Percentiles rank a stretch among this genome's conserved stretches.
These are phyloP conservation scores for Musa itinerans DNA, from an alignment of 176 grass and related monocot species.

Conservation along the genomic window DNA sequence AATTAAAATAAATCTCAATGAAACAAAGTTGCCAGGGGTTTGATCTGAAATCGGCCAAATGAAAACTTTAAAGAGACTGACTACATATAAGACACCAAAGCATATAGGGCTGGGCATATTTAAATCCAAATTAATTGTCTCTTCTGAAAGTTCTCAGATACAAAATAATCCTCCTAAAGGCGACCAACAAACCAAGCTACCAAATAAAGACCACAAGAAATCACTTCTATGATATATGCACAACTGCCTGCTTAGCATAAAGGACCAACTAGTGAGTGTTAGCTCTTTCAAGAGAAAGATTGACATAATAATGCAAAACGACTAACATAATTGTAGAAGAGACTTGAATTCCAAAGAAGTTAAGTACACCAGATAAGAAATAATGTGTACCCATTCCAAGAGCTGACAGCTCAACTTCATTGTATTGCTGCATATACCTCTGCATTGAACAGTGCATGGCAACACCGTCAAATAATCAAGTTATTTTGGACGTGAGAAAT, in stretches of 20 bases:
- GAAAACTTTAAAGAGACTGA: too few species aligned
- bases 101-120: neutral
- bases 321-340: neutral
- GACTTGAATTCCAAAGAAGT: neutral
- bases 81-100: neutral
- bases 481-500: too few species aligned
- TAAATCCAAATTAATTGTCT: neutral
- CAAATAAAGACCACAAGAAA: neutral
- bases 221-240: too few species aligned
- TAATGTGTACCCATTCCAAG: constrained; percentile 10
- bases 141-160: neutral
- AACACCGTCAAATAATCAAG: neutral
- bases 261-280: too few species aligned
- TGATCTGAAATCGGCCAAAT: too few species aligned
- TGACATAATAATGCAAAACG: neutral
- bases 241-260: too few species aligned
- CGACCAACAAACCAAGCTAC: neutral
- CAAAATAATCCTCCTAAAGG: neutral
- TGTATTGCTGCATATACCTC: constrained; percentile 14
- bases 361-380: neutral
- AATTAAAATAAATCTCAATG: too few species aligned
- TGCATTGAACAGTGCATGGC: neutral
- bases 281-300: too few species aligned
- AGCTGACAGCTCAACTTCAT: constrained; percentile 15
- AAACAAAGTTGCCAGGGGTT: too few species aligned